Percentiles rank a stretch among this genome's conserved stretches.
Conservation (phyloP, 257 asterid genomes). For the Craterostigma plantagineum region DNA sequence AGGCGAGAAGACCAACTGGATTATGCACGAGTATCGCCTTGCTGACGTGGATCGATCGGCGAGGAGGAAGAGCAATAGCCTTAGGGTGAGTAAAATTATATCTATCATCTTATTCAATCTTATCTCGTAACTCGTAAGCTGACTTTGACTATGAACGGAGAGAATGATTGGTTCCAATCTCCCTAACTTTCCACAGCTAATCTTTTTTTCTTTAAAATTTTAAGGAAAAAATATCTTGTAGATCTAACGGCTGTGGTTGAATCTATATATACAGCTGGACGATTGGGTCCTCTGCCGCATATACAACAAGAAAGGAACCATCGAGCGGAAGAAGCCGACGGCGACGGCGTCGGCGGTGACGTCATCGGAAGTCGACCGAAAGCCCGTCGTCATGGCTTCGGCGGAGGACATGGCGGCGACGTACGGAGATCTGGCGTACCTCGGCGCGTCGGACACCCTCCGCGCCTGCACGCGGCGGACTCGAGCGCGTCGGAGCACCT, state of each 20-base stretch:
- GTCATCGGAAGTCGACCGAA: not conserved
- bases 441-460: slow-evolving; percentile 54
- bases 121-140: too few relatives aligned
- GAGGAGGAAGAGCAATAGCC: slow-evolving; percentile 37
- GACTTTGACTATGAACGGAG: not conserved
- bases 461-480: slow-evolving; percentile 44
- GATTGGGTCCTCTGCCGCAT: slow-evolving; percentile 64
- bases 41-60: slow-evolving; percentile 82
- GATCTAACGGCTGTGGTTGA: slow-evolving; percentile 13
- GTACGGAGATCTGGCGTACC: slow-evolving; percentile 35
- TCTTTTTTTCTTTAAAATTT: slow-evolving; percentile 1
- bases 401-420: slow-evolving; percentile 19
- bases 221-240: not conserved
- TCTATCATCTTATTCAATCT: too few relatives aligned
- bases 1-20: slow-evolving; percentile 80
- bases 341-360: not conserved
- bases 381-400: slow-evolving; percentile 13
- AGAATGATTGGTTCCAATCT: slow-evolving; percentile 6
- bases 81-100: slow-evolving; percentile 35
- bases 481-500: slow-evolving; percentile 79
- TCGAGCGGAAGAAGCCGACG: slow-evolving; percentile 14
- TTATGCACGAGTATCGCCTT: slow-evolving; percentile 87
- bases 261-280: slow-evolving; percentile 43
- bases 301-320: slow-evolving; percentile 38
- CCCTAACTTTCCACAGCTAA: not conserved